phyloP scores from a whole-genome alignment of 129 eudicot genomes.

The Flaveria brownii region DNA sequence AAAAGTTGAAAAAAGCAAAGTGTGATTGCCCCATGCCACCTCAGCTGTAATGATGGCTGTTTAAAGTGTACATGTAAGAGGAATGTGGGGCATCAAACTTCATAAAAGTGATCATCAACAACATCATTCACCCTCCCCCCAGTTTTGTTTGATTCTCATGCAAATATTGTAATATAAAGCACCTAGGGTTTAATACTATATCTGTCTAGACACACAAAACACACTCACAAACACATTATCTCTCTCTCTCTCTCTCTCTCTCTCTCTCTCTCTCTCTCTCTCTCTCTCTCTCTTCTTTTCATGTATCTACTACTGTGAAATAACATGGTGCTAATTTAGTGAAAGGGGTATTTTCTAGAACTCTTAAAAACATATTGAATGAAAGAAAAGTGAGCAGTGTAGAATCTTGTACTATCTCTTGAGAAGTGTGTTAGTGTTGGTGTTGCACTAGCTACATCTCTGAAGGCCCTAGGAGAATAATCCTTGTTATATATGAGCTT shows the following conservation, averaged over 20 bases:
- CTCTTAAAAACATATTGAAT: conserved; percentile 41
- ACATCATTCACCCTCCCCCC: conserved; percentile 41
- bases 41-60: conserved; percentile 49
- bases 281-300: conserved; percentile 4
- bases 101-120: conserved; percentile 42
- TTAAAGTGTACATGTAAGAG: conserved; percentile 45
- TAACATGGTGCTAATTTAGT: conserved; percentile 26
- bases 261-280: conserved; percentile 7
- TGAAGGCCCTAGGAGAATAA: conserved; percentile 37
- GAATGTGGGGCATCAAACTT: conserved; percentile 41
- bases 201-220: conserved; percentile 26
- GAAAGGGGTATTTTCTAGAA: conserved; percentile 39
- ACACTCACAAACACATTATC: background rate
- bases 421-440: conserved; percentile 45
- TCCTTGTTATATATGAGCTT: conserved; percentile 39
- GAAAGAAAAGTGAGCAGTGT: conserved; percentile 35
- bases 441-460: conserved; percentile 39
- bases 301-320: conserved; percentile 20
- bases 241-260: background rate
- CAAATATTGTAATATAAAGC: conserved; percentile 20
- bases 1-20: conserved; percentile 47
- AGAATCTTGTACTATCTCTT: conserved; percentile 61
- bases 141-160: conserved; percentile 51
- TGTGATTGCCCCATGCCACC: conserved; percentile 49
- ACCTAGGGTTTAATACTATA: conserved; percentile 37